Conservation (phyloP, 768 basidiomycete genomes). For the Multifurca ochricompacta region DNA sequence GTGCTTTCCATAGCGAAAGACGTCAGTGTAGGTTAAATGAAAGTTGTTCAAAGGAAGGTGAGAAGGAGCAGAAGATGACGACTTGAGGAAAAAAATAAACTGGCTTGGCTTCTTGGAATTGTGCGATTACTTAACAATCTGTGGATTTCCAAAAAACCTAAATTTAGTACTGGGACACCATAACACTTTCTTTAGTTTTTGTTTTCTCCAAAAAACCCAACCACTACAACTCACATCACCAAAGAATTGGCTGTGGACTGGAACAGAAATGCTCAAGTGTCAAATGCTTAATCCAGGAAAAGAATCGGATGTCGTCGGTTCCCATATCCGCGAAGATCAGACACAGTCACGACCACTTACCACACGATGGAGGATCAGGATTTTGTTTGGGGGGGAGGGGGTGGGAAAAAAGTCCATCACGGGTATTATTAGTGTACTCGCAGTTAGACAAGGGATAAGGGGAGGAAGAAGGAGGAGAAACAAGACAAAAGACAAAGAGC, state of each 20-base stretch:
- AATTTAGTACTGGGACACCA: too few species aligned
- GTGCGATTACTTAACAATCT: neutral
- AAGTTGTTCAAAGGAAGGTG: neutral
- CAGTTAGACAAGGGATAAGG: slow-evolving; percentile 10
- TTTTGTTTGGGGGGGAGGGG: too few species aligned
- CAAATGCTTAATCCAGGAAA: too few species aligned
- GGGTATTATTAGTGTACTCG: slow-evolving; percentile 23
- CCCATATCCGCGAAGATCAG: too few species aligned
- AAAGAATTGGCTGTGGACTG: too few species aligned
- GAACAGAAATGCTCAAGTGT: too few species aligned
- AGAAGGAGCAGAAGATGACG: neutral
- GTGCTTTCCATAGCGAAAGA: neutral
- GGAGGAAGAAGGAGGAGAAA: too few species aligned
- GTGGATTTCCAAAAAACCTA: too few species aligned
- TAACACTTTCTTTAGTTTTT: too few species aligned
- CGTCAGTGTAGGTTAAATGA: neutral
- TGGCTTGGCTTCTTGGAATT: neutral
- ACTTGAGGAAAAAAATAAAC: neutral
- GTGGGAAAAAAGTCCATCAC: neutral
- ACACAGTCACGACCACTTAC: neutral
- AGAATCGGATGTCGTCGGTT: too few species aligned
- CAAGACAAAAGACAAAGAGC: neutral
- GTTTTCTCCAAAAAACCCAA: too few species aligned
- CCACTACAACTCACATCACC: too few species aligned
- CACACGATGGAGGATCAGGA: neutral